phyloP scores from a whole-genome alignment of 1,284 basidiomycete genomes.

The Apiotrichum gamsii region DNA sequence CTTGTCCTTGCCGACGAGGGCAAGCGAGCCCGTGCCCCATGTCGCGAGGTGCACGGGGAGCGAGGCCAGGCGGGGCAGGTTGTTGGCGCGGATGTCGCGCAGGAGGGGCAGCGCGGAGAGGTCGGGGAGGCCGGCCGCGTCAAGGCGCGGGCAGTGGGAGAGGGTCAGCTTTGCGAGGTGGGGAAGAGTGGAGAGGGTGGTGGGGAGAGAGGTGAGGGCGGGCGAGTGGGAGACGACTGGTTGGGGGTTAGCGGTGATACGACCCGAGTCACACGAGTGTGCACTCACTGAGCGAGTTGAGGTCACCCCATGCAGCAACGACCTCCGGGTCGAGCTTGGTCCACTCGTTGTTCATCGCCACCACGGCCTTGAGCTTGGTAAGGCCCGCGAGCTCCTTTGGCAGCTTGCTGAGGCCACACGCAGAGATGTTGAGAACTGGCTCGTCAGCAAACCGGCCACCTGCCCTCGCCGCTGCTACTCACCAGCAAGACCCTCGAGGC shows the following conservation, averaged over 20 bases:
- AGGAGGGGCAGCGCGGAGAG: conserved; percentile 38
- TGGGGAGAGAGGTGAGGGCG: conserved; percentile 27
- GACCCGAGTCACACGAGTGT: too few species aligned
- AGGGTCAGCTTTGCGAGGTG: conserved; percentile 43
- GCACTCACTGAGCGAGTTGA: conserved; percentile 41
- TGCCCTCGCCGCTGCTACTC: conserved; percentile 3
- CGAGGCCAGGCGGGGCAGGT: conserved; percentile 31
- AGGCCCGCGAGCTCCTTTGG: conserved; percentile 23
- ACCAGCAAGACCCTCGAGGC: conserved; percentile 33
- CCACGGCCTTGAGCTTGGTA: conserved; percentile 39
- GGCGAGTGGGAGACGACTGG: conserved; percentile 43
- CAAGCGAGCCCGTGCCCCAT: conserved; percentile 40
- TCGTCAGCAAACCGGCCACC: conserved; percentile 1
- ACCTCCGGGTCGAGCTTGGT: conserved; percentile 26
- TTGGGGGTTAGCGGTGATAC: neutral
- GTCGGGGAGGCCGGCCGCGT: conserved; percentile 30
- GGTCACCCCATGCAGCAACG: conserved; percentile 30
- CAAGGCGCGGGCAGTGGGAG: conserved; percentile 39
- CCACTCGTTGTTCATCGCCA: conserved; percentile 43
- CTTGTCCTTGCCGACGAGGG: conserved; percentile 15
- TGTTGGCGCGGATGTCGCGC: conserved; percentile 43
- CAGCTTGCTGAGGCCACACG: conserved; percentile 25
- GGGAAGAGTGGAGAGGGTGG: conserved; percentile 17
- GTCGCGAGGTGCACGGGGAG: conserved; percentile 29
- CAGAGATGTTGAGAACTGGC: conserved; percentile 42